A percentile compares a stretch with the other conserved stretches of the same genome.
Evolutionary conservation across 768 basidiomycete species (phyloP).

Genomic region (Termitomyces sp.): DNA sequence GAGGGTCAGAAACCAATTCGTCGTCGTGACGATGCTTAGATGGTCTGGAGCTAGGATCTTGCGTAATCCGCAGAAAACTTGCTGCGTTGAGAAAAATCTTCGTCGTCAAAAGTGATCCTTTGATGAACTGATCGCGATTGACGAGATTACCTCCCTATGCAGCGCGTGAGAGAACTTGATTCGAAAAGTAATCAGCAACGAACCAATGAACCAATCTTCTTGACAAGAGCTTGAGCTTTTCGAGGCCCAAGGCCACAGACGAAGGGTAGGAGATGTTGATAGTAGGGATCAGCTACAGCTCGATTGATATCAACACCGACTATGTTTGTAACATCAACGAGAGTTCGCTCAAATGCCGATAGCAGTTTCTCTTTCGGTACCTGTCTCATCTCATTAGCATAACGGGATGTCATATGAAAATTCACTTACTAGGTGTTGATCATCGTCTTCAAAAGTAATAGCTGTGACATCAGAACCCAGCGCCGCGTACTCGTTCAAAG

Average conservation of each 20-base stretch:
- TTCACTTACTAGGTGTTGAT: constrained; percentile 71
- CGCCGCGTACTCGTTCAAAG: constrained; percentile 90
- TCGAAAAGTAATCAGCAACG: constrained; percentile 19
- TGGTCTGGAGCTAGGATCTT: constrained; percentile 59
- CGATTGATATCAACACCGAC: constrained; percentile 97
- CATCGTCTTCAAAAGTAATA: constrained; percentile 78
- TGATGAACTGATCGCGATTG: constrained; percentile 87
- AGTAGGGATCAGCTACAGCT: constrained; percentile 83
- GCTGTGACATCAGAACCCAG: constrained; percentile 80
- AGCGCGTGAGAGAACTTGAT: background rate
- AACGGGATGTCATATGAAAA: constrained; percentile 3
- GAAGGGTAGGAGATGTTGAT: constrained; percentile 83
- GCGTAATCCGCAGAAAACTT: constrained; percentile 83
- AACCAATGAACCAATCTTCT: constrained; percentile 75
- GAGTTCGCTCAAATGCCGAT: constrained; percentile 71
- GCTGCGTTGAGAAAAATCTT: constrained; percentile 91
- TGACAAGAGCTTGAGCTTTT: constrained; percentile 81
- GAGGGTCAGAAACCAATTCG: constrained; percentile 75
- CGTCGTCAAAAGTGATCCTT: constrained; percentile 70
- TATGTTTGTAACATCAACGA: constrained; percentile 88
- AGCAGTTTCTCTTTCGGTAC: constrained; percentile 83
- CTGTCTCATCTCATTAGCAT: constrained; percentile 30
- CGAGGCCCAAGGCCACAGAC: constrained; percentile 92
- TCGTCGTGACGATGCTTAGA: constrained; percentile 62
- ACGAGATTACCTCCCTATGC: constrained; percentile 77